Evolutionary conservation across 1,284 basidiomycete species (phyloP).

Genomic region (Inonotus obliquus): DNA sequence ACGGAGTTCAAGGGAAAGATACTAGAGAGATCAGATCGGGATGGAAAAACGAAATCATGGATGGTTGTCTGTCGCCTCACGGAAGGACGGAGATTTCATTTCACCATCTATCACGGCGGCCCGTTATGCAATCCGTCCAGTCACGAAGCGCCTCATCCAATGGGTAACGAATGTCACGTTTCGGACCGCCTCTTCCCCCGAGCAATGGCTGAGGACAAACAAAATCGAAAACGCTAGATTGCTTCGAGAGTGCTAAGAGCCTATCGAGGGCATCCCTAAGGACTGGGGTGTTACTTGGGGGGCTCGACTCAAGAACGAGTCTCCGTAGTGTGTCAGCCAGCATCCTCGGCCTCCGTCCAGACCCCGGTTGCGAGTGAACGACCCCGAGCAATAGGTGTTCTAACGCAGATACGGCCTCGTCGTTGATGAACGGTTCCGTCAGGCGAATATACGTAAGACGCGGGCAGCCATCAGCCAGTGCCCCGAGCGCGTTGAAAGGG

Average conservation of each 20-base stretch:
- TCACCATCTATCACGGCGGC: not conserved
- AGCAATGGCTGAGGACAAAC: not conserved
- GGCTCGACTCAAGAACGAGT: not conserved
- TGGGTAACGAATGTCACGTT: not conserved
- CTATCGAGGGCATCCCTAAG: not conserved
- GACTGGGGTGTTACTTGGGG: not conserved
- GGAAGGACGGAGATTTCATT: not conserved
- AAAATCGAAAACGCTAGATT: not conserved
- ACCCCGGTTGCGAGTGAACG: not conserved
- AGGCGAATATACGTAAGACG: slow-evolving; percentile 6
- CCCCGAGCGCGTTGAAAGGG: not conserved
- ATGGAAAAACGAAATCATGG: not conserved
- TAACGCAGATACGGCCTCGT: not conserved
- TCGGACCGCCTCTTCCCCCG: not conserved
- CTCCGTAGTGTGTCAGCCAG: not conserved
- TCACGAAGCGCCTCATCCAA: slow-evolving; percentile 2
- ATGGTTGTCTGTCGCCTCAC: not conserved
- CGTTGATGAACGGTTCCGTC: slow-evolving; percentile 13
- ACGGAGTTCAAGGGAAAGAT: not conserved
- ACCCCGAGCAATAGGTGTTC: not conserved
- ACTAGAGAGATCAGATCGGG: not conserved
- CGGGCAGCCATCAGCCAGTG: slow-evolving; percentile 3
- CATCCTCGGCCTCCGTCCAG: not conserved
- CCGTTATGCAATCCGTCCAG: not conserved
- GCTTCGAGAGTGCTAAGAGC: not conserved